Evolutionary conservation across 306 rosid genomes (phyloP).

Genomic region (Lathyrus aphaca): DNA sequence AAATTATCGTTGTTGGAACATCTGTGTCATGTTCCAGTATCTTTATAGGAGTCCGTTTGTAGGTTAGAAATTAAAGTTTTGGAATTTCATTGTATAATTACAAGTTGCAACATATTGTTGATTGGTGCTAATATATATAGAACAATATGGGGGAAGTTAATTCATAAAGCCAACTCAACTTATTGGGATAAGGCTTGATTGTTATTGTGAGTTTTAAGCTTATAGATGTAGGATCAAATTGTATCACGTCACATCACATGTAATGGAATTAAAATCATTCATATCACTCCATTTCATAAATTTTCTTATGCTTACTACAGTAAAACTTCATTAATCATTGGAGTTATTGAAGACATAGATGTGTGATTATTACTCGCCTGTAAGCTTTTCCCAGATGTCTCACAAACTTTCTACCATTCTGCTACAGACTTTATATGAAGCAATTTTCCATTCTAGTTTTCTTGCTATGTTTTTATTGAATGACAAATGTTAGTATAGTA

Average conservation of each 20-base stretch:
- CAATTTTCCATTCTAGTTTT: neutral
- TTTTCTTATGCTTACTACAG: neutral
- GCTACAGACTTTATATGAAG: neutral
- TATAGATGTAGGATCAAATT: no score
- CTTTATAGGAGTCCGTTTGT: no score
- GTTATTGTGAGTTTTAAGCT: no score
- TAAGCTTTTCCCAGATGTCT: neutral
- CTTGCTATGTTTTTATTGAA: neutral
- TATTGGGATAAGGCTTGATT: no score
- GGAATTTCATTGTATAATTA: conserved; percentile 21
- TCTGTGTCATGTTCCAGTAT: no score
- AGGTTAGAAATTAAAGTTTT: conserved; percentile 11
- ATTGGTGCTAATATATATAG: conserved; percentile 13
- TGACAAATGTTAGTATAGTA: neutral
- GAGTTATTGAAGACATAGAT: no score
- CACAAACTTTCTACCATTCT: neutral
- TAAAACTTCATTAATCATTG: neutral
- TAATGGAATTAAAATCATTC: neutral
- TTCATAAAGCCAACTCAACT: no score
- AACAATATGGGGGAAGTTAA: neutral
- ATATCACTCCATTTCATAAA: no score
- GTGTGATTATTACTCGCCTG: neutral
- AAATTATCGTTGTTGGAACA: no score
- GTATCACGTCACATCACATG: no score
- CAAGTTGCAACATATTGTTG: conserved; percentile 13